Evolutionary conservation across 192 early-diverging fungal species (phyloP).

Genomic region (Funneliformis geosporum): DNA sequence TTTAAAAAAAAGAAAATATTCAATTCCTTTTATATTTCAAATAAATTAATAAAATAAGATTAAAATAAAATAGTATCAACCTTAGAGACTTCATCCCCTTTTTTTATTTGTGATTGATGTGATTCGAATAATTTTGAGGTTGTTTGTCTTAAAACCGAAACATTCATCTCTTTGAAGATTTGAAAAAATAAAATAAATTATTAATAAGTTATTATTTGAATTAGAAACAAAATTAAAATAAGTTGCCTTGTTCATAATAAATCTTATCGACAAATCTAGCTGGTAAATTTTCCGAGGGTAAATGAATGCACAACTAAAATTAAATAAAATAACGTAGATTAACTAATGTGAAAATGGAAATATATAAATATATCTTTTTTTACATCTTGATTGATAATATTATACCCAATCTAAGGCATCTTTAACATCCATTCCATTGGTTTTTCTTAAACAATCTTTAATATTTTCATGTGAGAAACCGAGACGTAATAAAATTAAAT

Average conservation of each 20-base stretch:
- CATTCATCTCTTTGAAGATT: slow-evolving; percentile 32
- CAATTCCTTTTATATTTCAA: too few relatives aligned
- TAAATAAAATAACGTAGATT: not conserved
- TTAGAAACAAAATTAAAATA: not conserved
- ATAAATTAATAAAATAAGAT: not conserved
- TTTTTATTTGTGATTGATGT: slow-evolving; percentile 29
- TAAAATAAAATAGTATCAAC: not conserved
- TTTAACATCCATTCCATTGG: slow-evolving; percentile 41
- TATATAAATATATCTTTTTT: not conserved
- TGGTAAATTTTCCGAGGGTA: slow-evolving; percentile 48
- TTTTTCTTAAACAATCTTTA: slow-evolving; percentile 43
- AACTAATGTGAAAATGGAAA: not conserved
- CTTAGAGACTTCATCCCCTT: slow-evolving; percentile 28
- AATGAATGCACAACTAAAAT: slow-evolving; percentile 36
- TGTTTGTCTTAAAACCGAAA: not conserved
- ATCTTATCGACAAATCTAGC: slow-evolving; percentile 50
- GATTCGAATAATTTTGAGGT: not conserved
- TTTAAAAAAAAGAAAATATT: too few relatives aligned
- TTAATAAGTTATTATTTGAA: not conserved
- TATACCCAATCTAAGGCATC: slow-evolving; percentile 58
- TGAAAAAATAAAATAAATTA: not conserved
- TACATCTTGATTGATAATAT: not conserved
- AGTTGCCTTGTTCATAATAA: slow-evolving; percentile 47
- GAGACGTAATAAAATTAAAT: slow-evolving; percentile 45
- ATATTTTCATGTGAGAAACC: slow-evolving; percentile 50